Base-by-base conservation (phyloP, 306 rosid genomes). In the Alnus glutinosa region DNA sequence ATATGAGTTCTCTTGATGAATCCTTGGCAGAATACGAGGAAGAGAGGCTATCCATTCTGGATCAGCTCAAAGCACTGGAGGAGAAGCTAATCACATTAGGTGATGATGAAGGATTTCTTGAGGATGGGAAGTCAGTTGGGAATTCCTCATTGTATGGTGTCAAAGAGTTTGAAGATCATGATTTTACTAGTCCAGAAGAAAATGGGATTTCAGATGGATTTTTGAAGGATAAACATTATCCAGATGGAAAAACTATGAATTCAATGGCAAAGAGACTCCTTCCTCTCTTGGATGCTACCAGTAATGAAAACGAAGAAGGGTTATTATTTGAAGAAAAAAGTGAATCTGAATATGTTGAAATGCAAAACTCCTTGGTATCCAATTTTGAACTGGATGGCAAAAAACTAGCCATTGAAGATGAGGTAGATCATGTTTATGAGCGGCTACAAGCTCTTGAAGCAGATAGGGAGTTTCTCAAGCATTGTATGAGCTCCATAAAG, bases 381-480 rank as follows among this genome's bases (percentile, higher is more conserved):
- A 62, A 7, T 28, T 37, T 42, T 18, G 90, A 86, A 81, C 58
- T 74, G 77, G 88, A 87, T 51, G 69, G 77, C 77, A 78, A 78
- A 68, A 87, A 82, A 61, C 85, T 79, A 30, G 75, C 78, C 51
- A 81, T 92, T 47, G 93, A 89, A 76, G 93, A 89, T 77, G 97
- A 92, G 73, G 97, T 92, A 18, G 97, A 86, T 81, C 90, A 82
- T 9, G 96, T 92, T 62, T 90, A 92, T 44, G 96, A 88, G 82
- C 88, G 95, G 73, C 68, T 90, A 52, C 92, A 92, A 81, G 93
- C 93, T 77, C 93, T 90, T 75, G 96, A 90, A 81, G 83, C 89
- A 49, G 97, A 92, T 71, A 80, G 83, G 64, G 92, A 92, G 76
- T 92, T 90, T 86, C 86, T 92, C 1, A 86, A 83, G 59, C 87